Percentiles rank a stretch among this genome's conserved stretches.
Conservation (phyloP, 2,329 filamentous ascomycete species). For the Acrocalymma vagum region DNA sequence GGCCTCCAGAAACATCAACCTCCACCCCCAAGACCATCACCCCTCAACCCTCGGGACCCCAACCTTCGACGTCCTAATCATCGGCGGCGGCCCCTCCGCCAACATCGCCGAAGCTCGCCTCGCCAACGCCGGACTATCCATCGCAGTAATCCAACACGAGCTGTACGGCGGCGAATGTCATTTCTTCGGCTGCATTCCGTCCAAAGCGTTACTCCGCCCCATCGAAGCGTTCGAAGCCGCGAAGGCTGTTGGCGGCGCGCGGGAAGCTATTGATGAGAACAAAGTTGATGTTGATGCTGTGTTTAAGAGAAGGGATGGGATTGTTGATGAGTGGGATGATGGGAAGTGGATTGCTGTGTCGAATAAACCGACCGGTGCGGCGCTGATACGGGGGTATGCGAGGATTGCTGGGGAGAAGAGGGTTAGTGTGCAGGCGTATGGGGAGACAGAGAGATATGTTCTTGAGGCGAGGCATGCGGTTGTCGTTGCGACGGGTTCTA, state of each 20-base stretch:
- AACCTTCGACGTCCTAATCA: conserved; percentile 4
- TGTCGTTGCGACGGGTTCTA: conserved; percentile 10
- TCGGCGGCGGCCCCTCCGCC: conserved; percentile 1
- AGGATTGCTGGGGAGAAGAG: conserved; percentile 9
- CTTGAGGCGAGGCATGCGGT: conserved; percentile 10
- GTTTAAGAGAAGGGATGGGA: conserved; percentile 10
- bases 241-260: conserved; percentile 12
- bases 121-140: conserved; percentile 4
- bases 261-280: conserved; percentile 5
- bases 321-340: conserved; percentile 3
- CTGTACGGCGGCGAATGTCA: conserved; percentile 19
- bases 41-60: background rate
- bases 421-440: conserved; percentile 13
- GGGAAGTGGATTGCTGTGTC: background rate
- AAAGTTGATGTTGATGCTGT: conserved; percentile 15
- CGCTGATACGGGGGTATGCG: conserved; percentile 9
- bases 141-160: conserved; percentile 7
- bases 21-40: conserved; percentile 1
- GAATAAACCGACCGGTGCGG: conserved; percentile 1
- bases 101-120: conserved; percentile 1
- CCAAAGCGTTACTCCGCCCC: conserved; percentile 17
- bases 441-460: background rate
- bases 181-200: conserved; percentile 15
- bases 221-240: conserved; percentile 16
- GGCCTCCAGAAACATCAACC: conserved; percentile 1